Conservation (phyloP, 23 red algal genomes). For the Gracilaria caudata region DNA sequence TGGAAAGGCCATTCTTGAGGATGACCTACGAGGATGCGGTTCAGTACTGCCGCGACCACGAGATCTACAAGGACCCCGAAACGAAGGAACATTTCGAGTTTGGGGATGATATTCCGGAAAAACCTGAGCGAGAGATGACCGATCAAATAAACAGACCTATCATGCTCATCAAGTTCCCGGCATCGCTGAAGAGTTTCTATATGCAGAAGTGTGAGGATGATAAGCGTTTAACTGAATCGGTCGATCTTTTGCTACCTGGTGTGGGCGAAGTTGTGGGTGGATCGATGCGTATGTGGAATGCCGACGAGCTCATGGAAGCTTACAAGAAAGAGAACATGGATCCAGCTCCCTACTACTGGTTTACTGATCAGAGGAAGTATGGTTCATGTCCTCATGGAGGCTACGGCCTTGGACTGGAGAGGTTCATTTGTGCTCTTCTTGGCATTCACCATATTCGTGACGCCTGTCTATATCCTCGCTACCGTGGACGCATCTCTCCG, state of each 20-base stretch:
- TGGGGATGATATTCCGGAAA: slow-evolving; percentile 97
- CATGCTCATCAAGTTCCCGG: slow-evolving; percentile 86
- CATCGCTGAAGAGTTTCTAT: slow-evolving; percentile 94
- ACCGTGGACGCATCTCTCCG: slow-evolving; percentile 84
- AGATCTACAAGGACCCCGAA: slow-evolving; percentile 97
- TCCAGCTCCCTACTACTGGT: slow-evolving; percentile 95
- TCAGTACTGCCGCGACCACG: slow-evolving; percentile 87
- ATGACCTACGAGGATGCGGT: slow-evolving; percentile 96
- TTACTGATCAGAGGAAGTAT: slow-evolving; percentile 97
- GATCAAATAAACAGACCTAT: slow-evolving; percentile 96
- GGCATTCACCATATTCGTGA: slow-evolving; percentile 94
- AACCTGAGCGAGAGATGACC: slow-evolving; percentile 95
- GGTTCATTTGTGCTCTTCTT: slow-evolving; percentile 93
- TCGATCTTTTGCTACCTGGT: slow-evolving; percentile 90
- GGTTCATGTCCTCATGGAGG: slow-evolving; percentile 95
- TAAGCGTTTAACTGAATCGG: slow-evolving; percentile 81
- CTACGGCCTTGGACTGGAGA: slow-evolving; percentile 94
- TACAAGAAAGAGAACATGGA: slow-evolving; percentile 95
- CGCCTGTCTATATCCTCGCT: slow-evolving; percentile 95
- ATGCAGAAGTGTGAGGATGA: slow-evolving; percentile 98
- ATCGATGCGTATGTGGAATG: slow-evolving; percentile 91
- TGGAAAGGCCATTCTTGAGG: slow-evolving; percentile 88
- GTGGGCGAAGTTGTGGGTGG: slow-evolving; percentile 98
- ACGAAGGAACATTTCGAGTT: slow-evolving; percentile 87
- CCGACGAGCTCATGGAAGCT: slow-evolving; percentile 89